These are phyloP conservation scores for Letharia columbiana DNA, from an alignment of 495 filamentous ascomycete genomes.

Conservation along the genomic window DNA sequence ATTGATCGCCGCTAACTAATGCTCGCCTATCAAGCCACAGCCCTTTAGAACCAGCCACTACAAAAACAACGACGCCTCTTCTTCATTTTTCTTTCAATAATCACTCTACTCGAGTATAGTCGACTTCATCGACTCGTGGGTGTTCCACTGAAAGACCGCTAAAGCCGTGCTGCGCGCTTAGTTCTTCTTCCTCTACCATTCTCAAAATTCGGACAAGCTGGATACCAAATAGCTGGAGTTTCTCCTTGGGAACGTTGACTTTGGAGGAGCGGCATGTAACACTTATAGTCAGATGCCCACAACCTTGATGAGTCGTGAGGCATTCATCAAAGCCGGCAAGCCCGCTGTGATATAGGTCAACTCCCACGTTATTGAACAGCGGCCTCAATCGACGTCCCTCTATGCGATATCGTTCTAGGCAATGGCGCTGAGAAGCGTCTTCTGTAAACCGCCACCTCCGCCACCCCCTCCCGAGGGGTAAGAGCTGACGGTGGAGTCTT, in stretches of 20 bases:
- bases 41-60: neutral
- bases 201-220: no score
- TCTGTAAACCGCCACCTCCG: no score
- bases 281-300: constrained; percentile 24
- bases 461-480: no score
- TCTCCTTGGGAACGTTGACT: no score
- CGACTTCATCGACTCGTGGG: no score
- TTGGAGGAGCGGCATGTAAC: no score
- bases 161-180: no score
- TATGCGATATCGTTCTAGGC: constrained; percentile 68
- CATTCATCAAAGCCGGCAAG: constrained; percentile 50
- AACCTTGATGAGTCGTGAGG: constrained; percentile 37
- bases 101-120: no score
- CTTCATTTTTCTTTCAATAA: neutral
- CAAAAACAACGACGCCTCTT: neutral
- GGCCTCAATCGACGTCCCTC: constrained; percentile 50
- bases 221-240: no score
- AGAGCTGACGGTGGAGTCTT: no score
- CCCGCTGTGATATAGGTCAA: constrained; percentile 57
- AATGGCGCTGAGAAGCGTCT: constrained; percentile 49
- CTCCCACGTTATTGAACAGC: constrained; percentile 55
- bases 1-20: constrained; percentile 1
- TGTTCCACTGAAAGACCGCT: no score
- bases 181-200: no score
- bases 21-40: constrained; percentile 2